Conservation (phyloP, 352 stramenopile species). For the Globisporangium polare region DNA sequence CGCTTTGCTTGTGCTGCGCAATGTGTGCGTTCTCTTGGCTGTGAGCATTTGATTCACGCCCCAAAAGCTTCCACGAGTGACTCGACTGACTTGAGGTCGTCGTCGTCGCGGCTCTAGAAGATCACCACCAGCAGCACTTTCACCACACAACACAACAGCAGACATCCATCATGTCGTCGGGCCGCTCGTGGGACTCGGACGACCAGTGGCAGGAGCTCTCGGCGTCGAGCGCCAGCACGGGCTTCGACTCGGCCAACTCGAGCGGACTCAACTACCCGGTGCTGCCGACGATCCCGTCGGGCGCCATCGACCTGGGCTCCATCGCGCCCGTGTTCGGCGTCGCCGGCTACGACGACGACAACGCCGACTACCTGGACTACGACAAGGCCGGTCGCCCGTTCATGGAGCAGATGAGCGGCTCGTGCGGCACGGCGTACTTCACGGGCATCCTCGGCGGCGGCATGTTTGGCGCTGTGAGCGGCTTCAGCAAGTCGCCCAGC, state of each 20-base stretch:
- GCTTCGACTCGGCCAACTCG: constrained; percentile 40
- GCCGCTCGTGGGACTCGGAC: constrained; percentile 61
- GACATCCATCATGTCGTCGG: constrained; percentile 39
- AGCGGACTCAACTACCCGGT: constrained; percentile 67
- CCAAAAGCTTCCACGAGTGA: not conserved
- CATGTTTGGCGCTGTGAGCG: constrained; percentile 56
- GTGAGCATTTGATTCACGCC: constrained; percentile 3
- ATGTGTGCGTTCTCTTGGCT: constrained; percentile 3
- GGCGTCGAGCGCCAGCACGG: constrained; percentile 19
- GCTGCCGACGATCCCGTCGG: constrained; percentile 67
- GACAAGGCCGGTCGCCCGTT: constrained; percentile 80
- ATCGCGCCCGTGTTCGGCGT: constrained; percentile 88
- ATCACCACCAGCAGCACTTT: not conserved
- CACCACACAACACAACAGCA: constrained; percentile 3
- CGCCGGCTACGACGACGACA: constrained; percentile 67
- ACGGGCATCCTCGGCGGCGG: constrained; percentile 81
- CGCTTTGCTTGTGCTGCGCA: constrained; percentile 4
- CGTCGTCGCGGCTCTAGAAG: constrained; percentile 1
- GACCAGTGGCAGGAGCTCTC: constrained; percentile 76
- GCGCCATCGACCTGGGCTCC: constrained; percentile 73
- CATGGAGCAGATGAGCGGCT: constrained; percentile 80
- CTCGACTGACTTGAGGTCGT: not conserved
- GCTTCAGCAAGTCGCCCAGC: constrained; percentile 69
- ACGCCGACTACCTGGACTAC: constrained; percentile 83
- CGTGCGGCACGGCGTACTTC: constrained; percentile 80